Base-by-base conservation (phyloP, 805 yeast genomes). In the Nakazawaea laoshanensis region DNA sequence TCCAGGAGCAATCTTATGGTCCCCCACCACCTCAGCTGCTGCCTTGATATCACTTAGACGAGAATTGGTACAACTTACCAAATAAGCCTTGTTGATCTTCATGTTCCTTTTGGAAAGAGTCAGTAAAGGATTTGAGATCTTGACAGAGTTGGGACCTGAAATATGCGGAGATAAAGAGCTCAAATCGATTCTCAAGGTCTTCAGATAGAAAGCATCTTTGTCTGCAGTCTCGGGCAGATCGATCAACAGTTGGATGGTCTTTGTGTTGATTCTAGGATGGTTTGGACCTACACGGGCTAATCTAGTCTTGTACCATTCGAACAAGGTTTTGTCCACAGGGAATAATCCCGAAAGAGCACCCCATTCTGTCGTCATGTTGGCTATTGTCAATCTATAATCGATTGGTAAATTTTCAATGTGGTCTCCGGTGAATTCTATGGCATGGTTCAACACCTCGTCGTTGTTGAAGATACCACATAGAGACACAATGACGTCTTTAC, bases 331-430 rank as follows among this genome's bases (percentile, higher is more conserved):
- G 55, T 92, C 99, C 7, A 89, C 87, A n/a, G 99, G 97, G 75
- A 92, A 92, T 37, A 92, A 64, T 26, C 99, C 99, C 5, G 96
- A 82, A 7, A 92, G 65, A 1, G 97, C 97, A 50, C 97, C 97
- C 97, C 97, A 88, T 60, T 88, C 97, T 18, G 97, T 88, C 24
- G 97, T 89, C 96, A 86, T 84, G 51, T 88, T 88, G 33, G 97
- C 96, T 45, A 88, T 88, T 19, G 96, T 89, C 42, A 88, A 64
- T 59, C 96, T 71, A 52, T 81, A 79, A 52, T 89, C 95, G 31
- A 87, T 70, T 2, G 94, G 65, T 35, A 86, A 59, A 41, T 70
- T 65, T 21, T 69, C 61, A 24, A 87, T 63, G 29, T 84, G 86
- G 35, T 80, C 89, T 32, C 95, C 96, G 4, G 79, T 73, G 59